Base-by-base conservation (phyloP, 495 filamentous ascomycete genomes). In the Xylaria bambusicola region DNA sequence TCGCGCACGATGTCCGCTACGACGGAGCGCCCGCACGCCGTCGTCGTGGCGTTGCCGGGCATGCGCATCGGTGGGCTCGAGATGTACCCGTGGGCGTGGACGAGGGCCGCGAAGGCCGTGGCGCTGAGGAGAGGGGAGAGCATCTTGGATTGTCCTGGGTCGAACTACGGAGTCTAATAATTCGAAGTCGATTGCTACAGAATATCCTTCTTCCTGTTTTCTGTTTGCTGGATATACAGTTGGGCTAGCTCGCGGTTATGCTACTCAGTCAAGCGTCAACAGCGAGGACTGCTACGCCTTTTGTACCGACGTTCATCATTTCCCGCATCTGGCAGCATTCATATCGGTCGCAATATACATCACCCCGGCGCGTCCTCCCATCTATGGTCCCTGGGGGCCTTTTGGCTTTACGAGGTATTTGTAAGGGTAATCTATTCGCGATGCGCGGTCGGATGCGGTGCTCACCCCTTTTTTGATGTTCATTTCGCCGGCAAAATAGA, bases 81-180 rank as follows among this genome's bases (percentile, higher is more conserved):
- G 63, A 90, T 81, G 62, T 85, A 82, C 56, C 87, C 87, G 75
- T 90, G 87, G 57, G 77, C 81, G 24, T 80, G 73, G 62, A 75
- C 84, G 58, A 82, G 72, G 60, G 80, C 66, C 61, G 78, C 67
- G n/a, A 86, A 67, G 64, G 75, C 71, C 52, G 79, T 77, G 41
- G 86, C 65, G 60, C 70, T 23, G 56, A 71, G 18, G 33, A 73
- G 48, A 57, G 60, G 56, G 5, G 66, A 40, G 56, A 63, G 55
- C 69, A 71, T 71, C 49, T 57, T 71, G 59, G 42, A 20, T 17
- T 5, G 17, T n/a, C n/a, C n/a, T n/a, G n/a, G n/a, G n/a, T n/a
- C n/a, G n/a, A n/a, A n/a, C n/a, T n/a, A n/a, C n/a, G n/a, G n/a
- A n/a, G n/a, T n/a, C n/a, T n/a, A n/a, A n/a, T n/a, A n/a, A 20